Base-by-base conservation (phyloP, 2,329 filamentous ascomycete genomes). In the Aureobasidium sp. region DNA sequence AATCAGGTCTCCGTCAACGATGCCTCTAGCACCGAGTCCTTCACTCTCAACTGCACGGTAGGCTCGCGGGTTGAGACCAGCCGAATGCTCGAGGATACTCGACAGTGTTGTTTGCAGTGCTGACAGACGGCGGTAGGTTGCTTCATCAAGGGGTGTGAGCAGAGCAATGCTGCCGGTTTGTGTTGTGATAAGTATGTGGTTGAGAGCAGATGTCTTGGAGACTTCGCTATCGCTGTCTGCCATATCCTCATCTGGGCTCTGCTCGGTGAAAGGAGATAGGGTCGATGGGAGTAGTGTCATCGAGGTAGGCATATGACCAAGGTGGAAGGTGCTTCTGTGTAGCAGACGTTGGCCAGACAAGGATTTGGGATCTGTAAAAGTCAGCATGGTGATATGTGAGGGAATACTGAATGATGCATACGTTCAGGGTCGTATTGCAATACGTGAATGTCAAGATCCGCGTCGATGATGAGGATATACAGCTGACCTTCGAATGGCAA, bases 401-500 rank as follows among this genome's bases (percentile, higher is more conserved):
- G 27, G 21, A 4, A 10, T 29, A 27, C 6, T 1, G 10, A 19
- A 10, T 15, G 19, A 33, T 13, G 81, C 87, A 74, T 79, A 94
- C 90, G 88, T 70, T 97, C 93, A 0, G 94, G 94, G 69, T 97
- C 92, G 69, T 94, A 99, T 73, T 97, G 90, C 64, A 97, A 76
- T 49, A 96, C 81, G 70, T 96, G 90, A 42, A 99, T 74, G 67
- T 94, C 90, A 64, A 89, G 89, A 67, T 96, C 87, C 37, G 87
- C 85, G 71, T 97, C 93, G 13, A 88, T 85, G 6, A 89, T 87
- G 42, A 96, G 78, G 65, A 99, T 86, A 69, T 87, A 90, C 13
- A 99, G 78, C 62, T 91, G 86, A 60, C 88, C 85, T 8, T 89
- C 89, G 67, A 93, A 87, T 0, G 94, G 94, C 8, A 99, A 76